phyloP scores from a whole-genome alignment of 352 stramenopile species.

The Pythium sp. region DNA sequence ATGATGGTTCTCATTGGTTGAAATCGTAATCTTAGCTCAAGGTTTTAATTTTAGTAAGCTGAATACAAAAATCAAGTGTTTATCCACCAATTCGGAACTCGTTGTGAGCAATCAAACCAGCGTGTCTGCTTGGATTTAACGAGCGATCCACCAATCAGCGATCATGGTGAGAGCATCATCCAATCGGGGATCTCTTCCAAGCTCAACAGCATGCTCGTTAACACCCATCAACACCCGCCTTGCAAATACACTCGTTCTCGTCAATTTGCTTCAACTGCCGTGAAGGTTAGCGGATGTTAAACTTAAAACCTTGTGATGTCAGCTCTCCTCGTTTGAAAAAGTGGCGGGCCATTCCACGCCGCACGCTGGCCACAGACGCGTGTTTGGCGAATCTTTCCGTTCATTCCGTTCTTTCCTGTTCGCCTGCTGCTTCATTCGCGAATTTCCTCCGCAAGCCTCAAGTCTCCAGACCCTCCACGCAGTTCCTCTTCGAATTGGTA shows the following conservation, averaged over 20 bases:
- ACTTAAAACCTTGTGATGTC: background rate
- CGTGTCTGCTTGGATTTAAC: background rate
- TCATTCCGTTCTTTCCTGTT: background rate
- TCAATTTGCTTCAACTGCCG: background rate
- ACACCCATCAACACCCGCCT: background rate
- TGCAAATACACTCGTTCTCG: background rate
- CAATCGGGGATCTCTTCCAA: background rate
- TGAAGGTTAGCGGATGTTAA: slow-evolving; percentile 8
- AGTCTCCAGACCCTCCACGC: slow-evolving; percentile 1
- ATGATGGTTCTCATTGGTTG: too few species aligned
- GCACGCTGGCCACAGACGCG: background rate
- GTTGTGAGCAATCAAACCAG: background rate
- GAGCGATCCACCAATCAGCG: too few species aligned
- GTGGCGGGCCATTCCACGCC: background rate
- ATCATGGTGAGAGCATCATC: background rate
- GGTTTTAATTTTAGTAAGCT: background rate
- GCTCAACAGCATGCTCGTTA: background rate
- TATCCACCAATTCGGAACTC: too few species aligned
- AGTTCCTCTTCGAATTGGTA: slow-evolving; percentile 15
- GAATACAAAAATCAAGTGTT: background rate
- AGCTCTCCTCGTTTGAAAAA: background rate
- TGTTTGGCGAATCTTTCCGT: background rate
- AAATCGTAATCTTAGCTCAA: too few species aligned
- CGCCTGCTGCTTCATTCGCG: slow-evolving; percentile 9
- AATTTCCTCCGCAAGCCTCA: slow-evolving; percentile 18